phyloP scores from a whole-genome alignment of 2,329 filamentous ascomycete species.

The Beauveria sp. region DNA sequence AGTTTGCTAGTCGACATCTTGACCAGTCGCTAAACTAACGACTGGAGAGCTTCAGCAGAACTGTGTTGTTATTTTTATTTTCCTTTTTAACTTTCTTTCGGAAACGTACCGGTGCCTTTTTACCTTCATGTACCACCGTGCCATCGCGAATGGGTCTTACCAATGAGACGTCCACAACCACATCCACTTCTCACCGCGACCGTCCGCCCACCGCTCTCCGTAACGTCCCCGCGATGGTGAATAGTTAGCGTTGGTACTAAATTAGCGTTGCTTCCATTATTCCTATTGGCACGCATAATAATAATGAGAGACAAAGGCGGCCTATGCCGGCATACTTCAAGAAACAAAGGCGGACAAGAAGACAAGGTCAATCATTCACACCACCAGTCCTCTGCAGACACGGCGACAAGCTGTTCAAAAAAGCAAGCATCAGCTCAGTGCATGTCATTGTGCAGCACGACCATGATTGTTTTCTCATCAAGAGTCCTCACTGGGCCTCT shows the following conservation, averaged over 20 bases:
- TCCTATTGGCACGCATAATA: neutral
- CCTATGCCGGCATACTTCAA: neutral
- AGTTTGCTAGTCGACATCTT: too few species aligned
- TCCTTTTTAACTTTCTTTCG: neutral
- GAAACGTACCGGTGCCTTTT: too few species aligned
- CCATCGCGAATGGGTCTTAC: neutral
- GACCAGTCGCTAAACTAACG: too few species aligned
- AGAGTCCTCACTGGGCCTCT: neutral
- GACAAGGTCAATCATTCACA: neutral
- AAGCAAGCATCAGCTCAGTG: neutral
- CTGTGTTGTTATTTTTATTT: neutral
- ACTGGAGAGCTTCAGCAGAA: neutral
- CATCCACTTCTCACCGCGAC: constrained; percentile 1
- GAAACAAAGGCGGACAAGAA: neutral
- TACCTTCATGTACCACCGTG: neutral
- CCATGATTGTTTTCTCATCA: neutral
- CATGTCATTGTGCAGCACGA: constrained; percentile 1
- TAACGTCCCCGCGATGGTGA: neutral
- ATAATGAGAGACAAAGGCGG: neutral
- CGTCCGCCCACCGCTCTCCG: neutral
- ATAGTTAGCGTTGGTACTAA: neutral
- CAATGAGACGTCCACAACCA: neutral
- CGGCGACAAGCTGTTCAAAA: neutral
- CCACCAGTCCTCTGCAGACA: neutral
- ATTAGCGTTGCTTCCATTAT: neutral